These are phyloP conservation scores for Zasmidium cellare DNA, from an alignment of 2,329 filamentous ascomycete species.

Conservation along the genomic window DNA sequence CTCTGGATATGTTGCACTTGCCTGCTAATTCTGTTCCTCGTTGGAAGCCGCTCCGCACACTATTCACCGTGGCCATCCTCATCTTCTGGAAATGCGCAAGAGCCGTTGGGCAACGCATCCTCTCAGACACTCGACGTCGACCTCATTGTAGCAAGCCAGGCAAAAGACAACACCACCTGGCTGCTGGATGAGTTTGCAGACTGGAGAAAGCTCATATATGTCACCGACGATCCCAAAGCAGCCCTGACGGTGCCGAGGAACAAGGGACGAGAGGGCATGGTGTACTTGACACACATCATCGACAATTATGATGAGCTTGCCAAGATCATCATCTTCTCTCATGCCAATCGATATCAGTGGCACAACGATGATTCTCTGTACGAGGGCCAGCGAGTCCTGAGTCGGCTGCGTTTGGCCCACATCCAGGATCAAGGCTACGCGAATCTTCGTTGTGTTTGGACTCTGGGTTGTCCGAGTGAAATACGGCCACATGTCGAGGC, in stretches of 20 bases:
- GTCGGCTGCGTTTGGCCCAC: slow-evolving; percentile 50
- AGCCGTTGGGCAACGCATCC: too few species aligned
- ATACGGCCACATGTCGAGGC: slow-evolving; percentile 47
- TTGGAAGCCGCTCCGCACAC: too few species aligned
- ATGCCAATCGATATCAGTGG: slow-evolving; percentile 57
- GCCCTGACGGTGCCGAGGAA: slow-evolving; percentile 46
- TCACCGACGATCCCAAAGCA: slow-evolving; percentile 41
- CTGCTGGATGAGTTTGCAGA: slow-evolving; percentile 38
- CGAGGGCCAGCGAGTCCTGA: slow-evolving; percentile 51
- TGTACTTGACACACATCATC: slow-evolving; percentile 52
- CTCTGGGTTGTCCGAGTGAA: slow-evolving; percentile 53
- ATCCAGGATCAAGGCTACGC: slow-evolving; percentile 53
- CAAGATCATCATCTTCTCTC: slow-evolving; percentile 58
- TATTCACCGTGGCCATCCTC: too few species aligned
- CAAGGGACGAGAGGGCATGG: slow-evolving; percentile 53
- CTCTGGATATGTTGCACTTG: too few species aligned
- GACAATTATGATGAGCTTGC: slow-evolving; percentile 60
- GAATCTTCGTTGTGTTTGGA: slow-evolving; percentile 56
- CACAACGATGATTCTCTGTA: slow-evolving; percentile 56
- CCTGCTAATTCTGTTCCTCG: too few species aligned
- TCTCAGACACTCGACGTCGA: neutral
- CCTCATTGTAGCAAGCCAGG: neutral
- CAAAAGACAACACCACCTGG: slow-evolving; percentile 35
- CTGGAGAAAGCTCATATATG: slow-evolving; percentile 45
- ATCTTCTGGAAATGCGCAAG: too few species aligned